Evolutionary conservation across 306 rosid species (phyloP), one percentile per base, ranked within the genome.

Genomic region (Cucurbita ficifolia): DNA sequence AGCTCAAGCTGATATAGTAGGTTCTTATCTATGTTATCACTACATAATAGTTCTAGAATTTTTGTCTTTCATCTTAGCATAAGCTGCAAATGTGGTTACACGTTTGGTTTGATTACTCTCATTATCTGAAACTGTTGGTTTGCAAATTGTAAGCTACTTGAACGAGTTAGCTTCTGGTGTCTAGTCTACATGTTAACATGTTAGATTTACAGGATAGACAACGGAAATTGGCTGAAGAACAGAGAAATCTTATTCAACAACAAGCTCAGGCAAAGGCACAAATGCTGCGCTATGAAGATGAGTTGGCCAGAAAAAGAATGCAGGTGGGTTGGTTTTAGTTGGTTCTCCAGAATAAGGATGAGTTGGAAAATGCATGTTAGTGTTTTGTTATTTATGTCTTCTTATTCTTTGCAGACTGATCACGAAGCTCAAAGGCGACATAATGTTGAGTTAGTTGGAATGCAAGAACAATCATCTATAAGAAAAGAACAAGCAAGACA

Each of bases 181-280:
- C 36, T 64, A 67, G 72, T 18, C 72, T 42, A 21, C 19, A 8
- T 19, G 17, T 65, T 19, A 19, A 62, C 33, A 63, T 12, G 54
- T 53, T 43, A 5, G 14, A 51, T 38, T 72, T 22, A 58, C 88
- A 91, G 99, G 99, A 91, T 60, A 89, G 86, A 78, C 91, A 89
- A 79, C 81, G 81, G 68, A 85, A 89, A 80, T 8, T 95, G 87
- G 89, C 86, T 50, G 99, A 95, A 84, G 96, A 91, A 39, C 97
- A 91, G 78, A 85, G 87, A 24, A 88, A 91, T 81, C 76, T 89
- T 72, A 76, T 87, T 64, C 97, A 95, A 76, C 92, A 91, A 73
- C 96, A 91, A 76, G 96, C 88, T 57, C 96, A 95, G 75, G 80
- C 82, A 50, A 82, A 89, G 84, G 99, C 99, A 48, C 99, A 95